These are phyloP conservation scores for Suillus luteus DNA, from an alignment of 768 basidiomycete genomes.

Conservation along the genomic window DNA sequence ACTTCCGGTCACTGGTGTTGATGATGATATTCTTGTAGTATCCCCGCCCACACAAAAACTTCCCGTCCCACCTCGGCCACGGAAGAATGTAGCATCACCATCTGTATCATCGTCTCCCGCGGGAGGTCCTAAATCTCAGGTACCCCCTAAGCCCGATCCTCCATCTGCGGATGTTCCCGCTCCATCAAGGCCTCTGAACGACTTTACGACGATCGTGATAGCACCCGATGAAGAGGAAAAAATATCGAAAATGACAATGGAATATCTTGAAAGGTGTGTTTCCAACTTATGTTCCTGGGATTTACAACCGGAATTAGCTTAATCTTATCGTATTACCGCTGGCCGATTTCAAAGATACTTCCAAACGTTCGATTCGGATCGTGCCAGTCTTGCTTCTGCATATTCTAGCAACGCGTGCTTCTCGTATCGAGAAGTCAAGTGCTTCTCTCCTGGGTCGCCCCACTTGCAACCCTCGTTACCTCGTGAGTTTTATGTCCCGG, in stretches of 20 bases:
- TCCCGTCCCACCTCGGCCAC: conserved; percentile 25
- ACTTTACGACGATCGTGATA: not conserved
- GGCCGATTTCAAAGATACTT: conserved; percentile 26
- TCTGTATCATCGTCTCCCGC: not conserved
- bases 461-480: conserved; percentile 12
- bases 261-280: conserved; percentile 33
- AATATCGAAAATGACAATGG: conserved; percentile 32
- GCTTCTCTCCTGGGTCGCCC: conserved; percentile 1
- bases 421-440: conserved; percentile 28
- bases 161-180: conserved; percentile 1
- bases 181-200: not conserved
- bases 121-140: not conserved
- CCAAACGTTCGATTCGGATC: conserved; percentile 34
- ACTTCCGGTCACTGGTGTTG: not conserved
- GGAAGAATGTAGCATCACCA: conserved; percentile 13
- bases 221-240: conserved; percentile 21
- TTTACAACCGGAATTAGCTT: not conserved
- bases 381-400: conserved; percentile 35
- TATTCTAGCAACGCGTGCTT: conserved; percentile 34
- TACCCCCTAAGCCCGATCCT: not conserved
- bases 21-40: conserved; percentile 3
- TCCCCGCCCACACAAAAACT: conserved; percentile 17
- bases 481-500: conserved; percentile 20
- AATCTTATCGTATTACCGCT: conserved; percentile 13
- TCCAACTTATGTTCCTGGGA: conserved; percentile 1